Percentiles rank a stretch among this genome's conserved stretches.
Conservation (phyloP, 768 basidiomycete genomes). For the Leccinum disarticulatum region DNA sequence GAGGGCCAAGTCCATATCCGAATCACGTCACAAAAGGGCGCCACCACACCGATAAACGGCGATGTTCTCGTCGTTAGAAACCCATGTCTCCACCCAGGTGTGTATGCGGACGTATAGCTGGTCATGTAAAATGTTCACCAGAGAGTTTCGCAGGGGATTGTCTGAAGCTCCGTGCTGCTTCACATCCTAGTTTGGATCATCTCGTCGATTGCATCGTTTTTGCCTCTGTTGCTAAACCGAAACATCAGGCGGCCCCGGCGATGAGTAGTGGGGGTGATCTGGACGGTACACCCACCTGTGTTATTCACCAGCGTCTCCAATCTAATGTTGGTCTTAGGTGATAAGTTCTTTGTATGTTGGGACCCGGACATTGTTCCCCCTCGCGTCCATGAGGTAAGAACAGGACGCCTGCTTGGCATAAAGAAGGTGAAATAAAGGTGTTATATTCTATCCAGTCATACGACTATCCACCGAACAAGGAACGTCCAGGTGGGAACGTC, state of each 20-base stretch:
- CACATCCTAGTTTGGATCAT: constrained; percentile 49
- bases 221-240: constrained; percentile 54
- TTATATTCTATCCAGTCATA: constrained; percentile 46
- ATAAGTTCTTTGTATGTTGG: constrained; percentile 71
- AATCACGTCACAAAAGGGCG: constrained; percentile 52
- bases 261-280: constrained; percentile 73
- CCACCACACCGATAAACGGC: constrained; percentile 54
- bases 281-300: constrained; percentile 39
- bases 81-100: constrained; percentile 68
- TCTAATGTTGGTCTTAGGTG: constrained; percentile 39
- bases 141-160: constrained; percentile 48
- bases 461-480: constrained; percentile 65
- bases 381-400: constrained; percentile 50
- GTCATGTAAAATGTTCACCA: background rate
- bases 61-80: constrained; percentile 67
- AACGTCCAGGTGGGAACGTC: constrained; percentile 46
- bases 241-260: constrained; percentile 60
- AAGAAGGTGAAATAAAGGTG: background rate
- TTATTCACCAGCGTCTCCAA: background rate
- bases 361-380: constrained; percentile 60
- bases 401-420: too few relatives aligned
- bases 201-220: constrained; percentile 70
- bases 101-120: background rate
- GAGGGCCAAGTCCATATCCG: constrained; percentile 67
- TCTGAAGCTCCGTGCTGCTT: constrained; percentile 60